These are phyloP conservation scores for Solanum hybrid DNA, from an alignment of 305 asterid species.

Conservation along the genomic window DNA sequence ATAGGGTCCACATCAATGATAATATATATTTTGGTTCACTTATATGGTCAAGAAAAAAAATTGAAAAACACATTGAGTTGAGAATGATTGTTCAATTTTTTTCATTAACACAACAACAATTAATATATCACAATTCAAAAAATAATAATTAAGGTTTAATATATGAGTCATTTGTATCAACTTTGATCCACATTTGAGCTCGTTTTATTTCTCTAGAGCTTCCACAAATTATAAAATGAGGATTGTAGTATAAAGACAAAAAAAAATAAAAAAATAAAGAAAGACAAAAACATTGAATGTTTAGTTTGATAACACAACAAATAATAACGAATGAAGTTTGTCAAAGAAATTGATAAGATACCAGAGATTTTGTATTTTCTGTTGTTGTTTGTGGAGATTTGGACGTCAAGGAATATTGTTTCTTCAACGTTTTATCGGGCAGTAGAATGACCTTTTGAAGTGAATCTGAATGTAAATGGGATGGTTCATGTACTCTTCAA, in stretches of 20 bases:
- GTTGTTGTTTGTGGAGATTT: background rate
- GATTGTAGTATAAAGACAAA: background rate
- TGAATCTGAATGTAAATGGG: background rate
- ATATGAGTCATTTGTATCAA: background rate
- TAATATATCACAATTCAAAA: background rate
- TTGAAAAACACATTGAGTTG: background rate
- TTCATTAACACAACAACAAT: background rate
- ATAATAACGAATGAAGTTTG: background rate
- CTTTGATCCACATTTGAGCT: background rate
- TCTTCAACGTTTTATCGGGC: background rate
- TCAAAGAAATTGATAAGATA: background rate
- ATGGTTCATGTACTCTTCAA: background rate
- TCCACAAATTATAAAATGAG: background rate
- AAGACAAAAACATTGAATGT: background rate
- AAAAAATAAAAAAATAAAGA: no score
- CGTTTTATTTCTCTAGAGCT: background rate
- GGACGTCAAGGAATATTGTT: background rate
- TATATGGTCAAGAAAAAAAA: background rate
- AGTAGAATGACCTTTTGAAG: no score
- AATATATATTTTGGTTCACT: background rate
- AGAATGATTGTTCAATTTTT: background rate
- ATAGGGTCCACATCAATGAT: background rate
- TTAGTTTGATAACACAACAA: background rate
- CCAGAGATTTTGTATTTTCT: background rate
- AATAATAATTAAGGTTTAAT: background rate